Base-by-base conservation (phyloP, 768 basidiomycete species). In the Agrocybe pediades region DNA sequence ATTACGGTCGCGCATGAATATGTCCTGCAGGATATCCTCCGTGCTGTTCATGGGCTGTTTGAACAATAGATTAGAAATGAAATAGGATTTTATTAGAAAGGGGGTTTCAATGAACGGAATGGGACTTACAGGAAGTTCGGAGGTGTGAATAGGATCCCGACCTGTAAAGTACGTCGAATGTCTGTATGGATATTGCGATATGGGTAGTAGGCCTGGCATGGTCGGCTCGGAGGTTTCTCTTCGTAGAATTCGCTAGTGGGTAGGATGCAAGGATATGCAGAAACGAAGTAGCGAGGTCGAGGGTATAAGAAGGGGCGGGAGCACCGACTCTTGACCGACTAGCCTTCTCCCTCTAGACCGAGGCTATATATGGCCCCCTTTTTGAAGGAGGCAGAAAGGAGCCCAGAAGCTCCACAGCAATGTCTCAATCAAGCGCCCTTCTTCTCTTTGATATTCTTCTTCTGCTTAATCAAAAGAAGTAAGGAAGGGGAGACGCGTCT, bases 81-180 rank as follows among this genome's bases (percentile, higher is more conserved):
- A n/a, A n/a, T n/a, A n/a, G n/a, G n/a, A n/a, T n/a, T n/a, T 19
- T 23, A 9, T 19, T 11, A 20, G 5, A 15, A 41, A 13, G 21
- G 29, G 1, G 45, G 24, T 42, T n/a, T 17, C 2, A 20, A 19
- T 20, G 6, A 20, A 1, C 2, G 20, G 17, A 24, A 47, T 33
- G 16, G 13, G 15, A 47, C 58, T 9, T 44, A 68, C 68, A 17
- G 69, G 69, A 24, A 70, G 61, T 30, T 70, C 69, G 11, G 63
- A 64, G n/a, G 63, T 59, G 46, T 61, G 53, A 41, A 64, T 20
- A 17, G 56, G 54, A 49, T 70, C 67, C 27, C 54, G 46, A 16
- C 64, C 62, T 3, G 64, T 70, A 55, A 66, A 70, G 51, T 67
- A 68, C 9, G 67, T 70, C 20, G 69, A 70, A 57, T 70, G 67